Conservation (phyloP, 2,329 filamentous ascomycete genomes). For the Exophiala sp. region DNA sequence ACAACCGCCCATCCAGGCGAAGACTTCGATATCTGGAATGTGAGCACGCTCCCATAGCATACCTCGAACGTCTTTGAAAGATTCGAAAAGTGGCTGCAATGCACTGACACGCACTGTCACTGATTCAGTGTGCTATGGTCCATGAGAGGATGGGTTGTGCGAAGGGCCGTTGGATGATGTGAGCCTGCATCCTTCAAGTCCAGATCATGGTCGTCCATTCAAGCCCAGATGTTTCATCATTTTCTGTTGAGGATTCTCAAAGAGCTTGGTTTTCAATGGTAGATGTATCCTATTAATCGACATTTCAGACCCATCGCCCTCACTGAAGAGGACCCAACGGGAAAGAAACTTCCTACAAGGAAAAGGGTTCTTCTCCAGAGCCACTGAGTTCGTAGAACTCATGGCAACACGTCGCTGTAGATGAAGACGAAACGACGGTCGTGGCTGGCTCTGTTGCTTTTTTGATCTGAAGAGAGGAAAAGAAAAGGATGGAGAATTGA, state of each 20-base stretch:
- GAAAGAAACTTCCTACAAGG: constrained; percentile 64
- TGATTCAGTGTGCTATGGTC: neutral
- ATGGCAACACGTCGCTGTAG: constrained; percentile 65
- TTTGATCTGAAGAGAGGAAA: constrained; percentile 28
- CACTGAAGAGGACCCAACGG: constrained; percentile 65
- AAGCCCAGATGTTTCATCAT: no score
- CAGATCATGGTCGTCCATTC: neutral
- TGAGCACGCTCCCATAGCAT: constrained; percentile 19
- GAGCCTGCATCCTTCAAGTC: neutral
- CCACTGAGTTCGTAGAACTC: constrained; percentile 50
- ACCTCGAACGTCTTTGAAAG: constrained; percentile 10
- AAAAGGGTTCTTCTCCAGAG: constrained; percentile 55
- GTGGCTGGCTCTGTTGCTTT: constrained; percentile 49
- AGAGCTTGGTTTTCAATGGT: no score
- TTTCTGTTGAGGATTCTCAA: no score
- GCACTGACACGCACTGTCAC: constrained; percentile 3
- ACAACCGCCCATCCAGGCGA: constrained; percentile 7
- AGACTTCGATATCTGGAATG: constrained; percentile 10
- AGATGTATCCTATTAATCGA: constrained; percentile 61
- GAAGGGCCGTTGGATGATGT: neutral
- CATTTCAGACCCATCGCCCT: constrained; percentile 65
- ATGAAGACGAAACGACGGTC: constrained; percentile 54
- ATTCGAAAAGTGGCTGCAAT: constrained; percentile 8
- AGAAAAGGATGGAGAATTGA: constrained; percentile 11
- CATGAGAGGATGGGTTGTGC: neutral